phyloP scores from a whole-genome alignment of 352 stramenopile genomes.

The Phytophthora palmivora region DNA sequence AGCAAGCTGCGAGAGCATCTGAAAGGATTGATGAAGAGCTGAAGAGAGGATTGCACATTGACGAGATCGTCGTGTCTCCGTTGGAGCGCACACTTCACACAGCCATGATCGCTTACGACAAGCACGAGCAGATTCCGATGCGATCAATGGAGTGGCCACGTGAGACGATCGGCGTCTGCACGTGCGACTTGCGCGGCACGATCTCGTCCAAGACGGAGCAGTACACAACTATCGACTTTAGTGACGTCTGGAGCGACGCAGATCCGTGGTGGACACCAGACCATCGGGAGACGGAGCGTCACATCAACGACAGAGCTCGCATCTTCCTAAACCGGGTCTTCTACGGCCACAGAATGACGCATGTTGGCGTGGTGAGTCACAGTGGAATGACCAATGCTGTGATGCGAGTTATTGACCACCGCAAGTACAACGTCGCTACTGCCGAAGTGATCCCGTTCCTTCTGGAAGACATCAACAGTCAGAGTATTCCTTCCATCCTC shows the following conservation, averaged over 20 bases:
- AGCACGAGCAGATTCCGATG: slow-evolving; percentile 30
- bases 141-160: slow-evolving; percentile 34
- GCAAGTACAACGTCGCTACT: slow-evolving; percentile 20
- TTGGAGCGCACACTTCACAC: slow-evolving; percentile 38
- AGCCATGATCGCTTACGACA: slow-evolving; percentile 29
- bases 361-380: slow-evolving; percentile 32
- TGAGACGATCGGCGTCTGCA: slow-evolving; percentile 37
- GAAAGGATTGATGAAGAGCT: slow-evolving; percentile 22
- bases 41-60: slow-evolving; percentile 11
- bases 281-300: slow-evolving; percentile 28
- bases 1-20: slow-evolving; percentile 22
- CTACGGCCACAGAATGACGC: slow-evolving; percentile 17
- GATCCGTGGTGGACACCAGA: slow-evolving; percentile 36
- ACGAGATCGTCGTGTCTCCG: slow-evolving; percentile 31
- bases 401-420: slow-evolving; percentile 29
- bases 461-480: slow-evolving; percentile 27
- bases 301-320: slow-evolving; percentile 34
- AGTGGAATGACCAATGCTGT: slow-evolving; percentile 22
- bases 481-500: slow-evolving; percentile 10
- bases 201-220: slow-evolving; percentile 29
- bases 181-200: slow-evolving; percentile 30
- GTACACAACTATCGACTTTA: slow-evolving; percentile 31
- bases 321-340: slow-evolving; percentile 38
- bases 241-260: slow-evolving; percentile 32
- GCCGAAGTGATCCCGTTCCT: slow-evolving; percentile 31